phyloP scores from a whole-genome alignment of 768 basidiomycete genomes.

The Kwoniella sp. region DNA sequence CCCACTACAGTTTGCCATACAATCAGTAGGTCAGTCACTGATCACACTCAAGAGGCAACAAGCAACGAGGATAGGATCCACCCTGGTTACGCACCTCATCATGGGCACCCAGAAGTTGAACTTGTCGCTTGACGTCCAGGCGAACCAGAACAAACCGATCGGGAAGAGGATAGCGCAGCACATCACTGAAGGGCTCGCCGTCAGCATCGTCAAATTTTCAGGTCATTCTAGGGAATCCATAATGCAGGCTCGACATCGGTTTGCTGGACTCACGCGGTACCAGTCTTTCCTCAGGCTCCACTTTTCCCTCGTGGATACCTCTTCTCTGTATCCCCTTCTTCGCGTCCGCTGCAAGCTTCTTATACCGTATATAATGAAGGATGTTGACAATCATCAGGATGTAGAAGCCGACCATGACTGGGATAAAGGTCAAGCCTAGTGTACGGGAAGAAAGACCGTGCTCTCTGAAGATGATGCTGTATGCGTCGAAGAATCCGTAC shows the following conservation, averaged over 20 bases:
- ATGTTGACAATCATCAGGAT: constrained; percentile 18
- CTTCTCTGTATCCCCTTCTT: constrained; percentile 25
- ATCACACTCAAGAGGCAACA: too few relatives aligned
- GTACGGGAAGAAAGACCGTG: constrained; percentile 20
- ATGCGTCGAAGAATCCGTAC: constrained; percentile 35
- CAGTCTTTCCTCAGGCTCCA: constrained; percentile 38
- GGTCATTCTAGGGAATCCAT: too few relatives aligned
- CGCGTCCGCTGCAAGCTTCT: constrained; percentile 24
- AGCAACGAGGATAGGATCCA: too few relatives aligned
- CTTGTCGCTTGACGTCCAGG: constrained; percentile 30
- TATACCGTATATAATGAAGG: constrained; percentile 29
- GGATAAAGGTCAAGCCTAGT: constrained; percentile 35
- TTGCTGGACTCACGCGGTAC: constrained; percentile 29
- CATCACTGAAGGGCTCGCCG: constrained; percentile 21
- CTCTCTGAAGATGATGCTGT: constrained; percentile 28
- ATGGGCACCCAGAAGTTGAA: constrained; percentile 31
- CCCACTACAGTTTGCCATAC: too few relatives aligned
- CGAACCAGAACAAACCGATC: constrained; percentile 38
- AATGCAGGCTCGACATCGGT: too few relatives aligned
- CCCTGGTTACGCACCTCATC: constrained; percentile 32
- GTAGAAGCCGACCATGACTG: constrained; percentile 34
- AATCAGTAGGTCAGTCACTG: too few relatives aligned
- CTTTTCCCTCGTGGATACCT: constrained; percentile 32
- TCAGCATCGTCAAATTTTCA: background rate
- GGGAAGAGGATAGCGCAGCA: constrained; percentile 24